Conservation (phyloP, 2,329 filamentous ascomycete genomes). For the Tothia fuscella region DNA sequence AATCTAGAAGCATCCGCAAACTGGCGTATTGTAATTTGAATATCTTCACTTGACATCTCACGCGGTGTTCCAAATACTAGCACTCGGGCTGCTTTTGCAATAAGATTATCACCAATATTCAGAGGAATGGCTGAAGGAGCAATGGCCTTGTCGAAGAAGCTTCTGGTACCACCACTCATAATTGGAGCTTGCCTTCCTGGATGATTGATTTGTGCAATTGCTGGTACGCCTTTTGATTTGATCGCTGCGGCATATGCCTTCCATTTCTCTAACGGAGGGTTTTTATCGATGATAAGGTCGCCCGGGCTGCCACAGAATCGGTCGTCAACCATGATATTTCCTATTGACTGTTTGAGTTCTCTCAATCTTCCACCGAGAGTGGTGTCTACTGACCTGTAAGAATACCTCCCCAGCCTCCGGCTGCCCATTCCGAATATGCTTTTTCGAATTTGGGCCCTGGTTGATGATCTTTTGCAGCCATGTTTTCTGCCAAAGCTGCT, state of each 20-base stretch:
- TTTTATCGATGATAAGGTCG: not conserved
- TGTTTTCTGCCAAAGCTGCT: conserved; percentile 2
- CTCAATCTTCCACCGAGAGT: too few relatives aligned
- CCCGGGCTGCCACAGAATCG: not conserved
- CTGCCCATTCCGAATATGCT: not conserved
- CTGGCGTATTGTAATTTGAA: conserved; percentile 28
- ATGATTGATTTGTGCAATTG: conserved; percentile 4
- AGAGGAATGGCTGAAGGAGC: not conserved
- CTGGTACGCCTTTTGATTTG: not conserved
- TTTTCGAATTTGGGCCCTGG: not conserved
- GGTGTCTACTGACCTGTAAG: too few relatives aligned
- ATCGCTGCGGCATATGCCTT: conserved; percentile 1
- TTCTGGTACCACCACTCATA: not conserved
- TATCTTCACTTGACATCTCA: conserved; percentile 15
- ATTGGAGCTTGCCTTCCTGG: not conserved
- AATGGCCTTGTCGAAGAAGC: not conserved
- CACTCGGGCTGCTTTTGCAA: not conserved
- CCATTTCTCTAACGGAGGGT: not conserved
- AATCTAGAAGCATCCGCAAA: conserved; percentile 35
- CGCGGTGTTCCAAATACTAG: conserved; percentile 19
- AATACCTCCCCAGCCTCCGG: conserved; percentile 1
- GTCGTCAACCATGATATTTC: conserved; percentile 1
- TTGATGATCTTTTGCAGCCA: not conserved
- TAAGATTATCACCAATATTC: conserved; percentile 1
- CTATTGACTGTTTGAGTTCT: too few relatives aligned